Evolutionary conservation across 1,284 basidiomycete species (phyloP), one percentile per base, ranked within the genome.

Genomic region (Malassezia furfur): DNA sequence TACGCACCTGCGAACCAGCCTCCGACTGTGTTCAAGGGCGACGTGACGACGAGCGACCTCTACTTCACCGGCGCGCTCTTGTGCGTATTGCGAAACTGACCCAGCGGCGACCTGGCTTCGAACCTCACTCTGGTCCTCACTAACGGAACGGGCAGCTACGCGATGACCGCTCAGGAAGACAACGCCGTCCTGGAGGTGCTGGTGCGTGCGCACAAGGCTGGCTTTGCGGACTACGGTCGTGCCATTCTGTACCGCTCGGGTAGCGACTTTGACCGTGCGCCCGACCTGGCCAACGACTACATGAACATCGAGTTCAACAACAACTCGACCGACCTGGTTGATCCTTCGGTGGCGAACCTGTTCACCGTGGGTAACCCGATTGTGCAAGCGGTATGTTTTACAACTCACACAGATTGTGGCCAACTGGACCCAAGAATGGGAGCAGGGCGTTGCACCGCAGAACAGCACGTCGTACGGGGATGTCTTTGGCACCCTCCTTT

Each of bases 101-200:
- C 12, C 34, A 53, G 43, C 15, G 54, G 49, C 8, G 22, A 22
- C 3, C 50, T 56, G 54, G 54, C 43, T 2, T 79, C 62, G 77
- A 76, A 79, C 70, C 76, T 77, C 43, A 79, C 78, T 11, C 39
- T 50, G 32, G 57, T 78, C 28, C 76, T 78, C 62, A 68, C 67
- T 12, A 77, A 77, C 48, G 75, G 75, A 21, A 64, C 65, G 2
- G 78, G 65, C n/a, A 62, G 62, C 35, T 80, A 80, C 67, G 77
- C 77, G 53, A 74, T 78, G 17, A 78, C 79, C 6, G 78, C 78
- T 10, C 78, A 81, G 62, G 80, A 81, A 64, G 80, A 81, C 69
- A 80, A 79, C 60, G 79, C 77, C 15, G 76, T 75, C 22, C 77
- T 80, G 32, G 78, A 78, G 50, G 75, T 76, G 1, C 75, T 80